Base-by-base conservation (phyloP, 495 filamentous ascomycete genomes). In the Aspergillus taichungensis region DNA sequence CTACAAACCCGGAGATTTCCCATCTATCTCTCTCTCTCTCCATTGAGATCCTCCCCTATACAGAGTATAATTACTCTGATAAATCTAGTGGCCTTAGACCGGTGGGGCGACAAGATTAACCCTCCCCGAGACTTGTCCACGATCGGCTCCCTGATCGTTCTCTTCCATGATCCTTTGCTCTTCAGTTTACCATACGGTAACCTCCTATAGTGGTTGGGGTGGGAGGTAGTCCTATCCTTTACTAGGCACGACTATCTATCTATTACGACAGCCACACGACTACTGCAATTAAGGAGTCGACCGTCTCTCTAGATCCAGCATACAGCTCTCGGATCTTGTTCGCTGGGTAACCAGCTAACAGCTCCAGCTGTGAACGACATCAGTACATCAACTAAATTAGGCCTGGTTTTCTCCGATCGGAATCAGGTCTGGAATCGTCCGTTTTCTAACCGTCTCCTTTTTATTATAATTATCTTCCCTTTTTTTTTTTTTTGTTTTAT, bases 261-360 rank as follows among this genome's bases (percentile, higher is more conserved):
- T 24, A 24, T 13, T 35, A 27, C 24, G 30, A 38, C 12, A 36
- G 34, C 34, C n/a, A 43, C 24, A 44, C 37, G 30, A 32, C 42
- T 7, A 38, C 30, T 29, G 42, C 24, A 41, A 35, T 36, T 37
- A 13, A 42, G 28, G 40, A 28, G 24, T 43, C 37, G 13, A 13
- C 18, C 13, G 40, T 34, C 12, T 35, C 3, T n/a, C 27, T 39
- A 30, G 40, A 34, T 51, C 51, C 55, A 51, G 51, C 55, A 57
- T 54, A 57, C 51, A 47, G 55, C 49, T 45, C 51, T 51, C 18
- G 18, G 18, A 24, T 24, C 18, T 24, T 24, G 49, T 52, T 54
- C 51, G 49, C 55, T 42, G 42, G 51, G 49, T 58, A 52, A 58
- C 55, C 50, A 35, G 36, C 30, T 13, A 32, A 13, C 9, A n/a